Conservation (phyloP, 225 moss, liverwort and hornwort genomes). For the Rhytidiadelphus loreus region DNA sequence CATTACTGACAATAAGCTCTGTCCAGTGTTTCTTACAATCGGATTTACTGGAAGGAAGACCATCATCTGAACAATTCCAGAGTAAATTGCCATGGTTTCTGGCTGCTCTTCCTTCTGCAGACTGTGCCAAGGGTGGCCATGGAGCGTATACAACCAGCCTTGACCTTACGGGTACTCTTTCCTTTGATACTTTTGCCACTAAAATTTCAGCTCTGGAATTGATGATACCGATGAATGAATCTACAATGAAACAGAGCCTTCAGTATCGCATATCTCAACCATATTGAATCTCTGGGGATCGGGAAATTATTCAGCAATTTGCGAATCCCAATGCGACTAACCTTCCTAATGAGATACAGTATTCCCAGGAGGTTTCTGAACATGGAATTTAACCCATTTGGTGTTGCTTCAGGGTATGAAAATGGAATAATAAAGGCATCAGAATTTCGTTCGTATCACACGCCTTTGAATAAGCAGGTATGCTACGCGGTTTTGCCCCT, state of each 20-base stretch:
- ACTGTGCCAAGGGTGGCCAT: conserved; percentile 97
- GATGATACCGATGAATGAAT: background rate
- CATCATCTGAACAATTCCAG: conserved; percentile 74
- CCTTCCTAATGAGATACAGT: background rate
- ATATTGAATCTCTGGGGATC: background rate
- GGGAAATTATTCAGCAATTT: background rate
- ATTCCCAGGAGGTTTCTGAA: background rate
- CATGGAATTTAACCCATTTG: background rate
- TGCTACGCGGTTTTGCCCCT: background rate
- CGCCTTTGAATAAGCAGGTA: conserved; percentile 87
- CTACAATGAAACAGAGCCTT: background rate
- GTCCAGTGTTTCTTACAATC: conserved; percentile 85
- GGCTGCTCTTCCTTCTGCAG: conserved; percentile 83
- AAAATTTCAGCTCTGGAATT: background rate
- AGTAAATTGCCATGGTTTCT: conserved; percentile 97
- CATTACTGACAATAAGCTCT: background rate
- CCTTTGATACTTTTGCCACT: background rate
- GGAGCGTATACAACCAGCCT: conserved; percentile 88
- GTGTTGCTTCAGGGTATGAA: conserved; percentile 50
- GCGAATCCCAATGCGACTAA: background rate
- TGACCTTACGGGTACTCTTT: conserved; percentile 62
- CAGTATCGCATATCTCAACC: background rate
- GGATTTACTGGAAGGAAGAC: conserved; percentile 75
- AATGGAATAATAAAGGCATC: conserved; percentile 74
- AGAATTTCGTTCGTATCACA: conserved; percentile 94